A percentile compares a stretch with the other conserved stretches of the same genome.
phyloP scores from a whole-genome alignment of 768 basidiomycete genomes.

The Ramaria rubella region DNA sequence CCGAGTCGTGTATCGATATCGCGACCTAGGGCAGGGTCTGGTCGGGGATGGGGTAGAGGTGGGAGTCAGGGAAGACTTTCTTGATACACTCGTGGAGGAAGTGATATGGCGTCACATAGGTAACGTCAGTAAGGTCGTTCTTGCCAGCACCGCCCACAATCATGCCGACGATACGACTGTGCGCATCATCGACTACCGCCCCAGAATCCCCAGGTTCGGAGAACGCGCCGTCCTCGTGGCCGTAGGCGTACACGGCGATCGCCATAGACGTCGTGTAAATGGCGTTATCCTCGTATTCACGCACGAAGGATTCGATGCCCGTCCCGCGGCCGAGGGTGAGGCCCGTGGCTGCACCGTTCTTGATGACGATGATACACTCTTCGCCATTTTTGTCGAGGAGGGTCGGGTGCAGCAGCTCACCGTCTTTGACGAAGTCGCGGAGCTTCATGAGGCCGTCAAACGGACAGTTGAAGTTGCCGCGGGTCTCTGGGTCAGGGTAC shows the following conservation, averaged over 20 bases:
- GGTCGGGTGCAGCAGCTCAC: conserved; percentile 24
- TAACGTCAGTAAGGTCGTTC: conserved; percentile 1
- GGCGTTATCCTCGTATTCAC: conserved; percentile 5
- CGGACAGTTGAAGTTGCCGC: conserved; percentile 26
- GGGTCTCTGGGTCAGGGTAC: conserved; percentile 20
- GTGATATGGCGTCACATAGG: background rate
- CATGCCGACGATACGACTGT: conserved; percentile 15
- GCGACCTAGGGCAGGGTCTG: too few species aligned
- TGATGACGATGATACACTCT: conserved; percentile 27
- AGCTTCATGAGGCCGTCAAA: conserved; percentile 27
- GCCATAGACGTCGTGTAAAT: conserved; percentile 13
- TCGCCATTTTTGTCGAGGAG: conserved; percentile 26
- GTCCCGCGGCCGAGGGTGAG: conserved; percentile 33
- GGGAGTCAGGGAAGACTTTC: conserved; percentile 20
- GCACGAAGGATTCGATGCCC: conserved; percentile 28
- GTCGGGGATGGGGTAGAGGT: conserved; percentile 11
- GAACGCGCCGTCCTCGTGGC: conserved; percentile 13
- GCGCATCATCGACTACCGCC: conserved; percentile 15
- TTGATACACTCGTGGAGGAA: conserved; percentile 29
- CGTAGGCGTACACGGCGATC: conserved; percentile 11
- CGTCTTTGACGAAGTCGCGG: conserved; percentile 18
- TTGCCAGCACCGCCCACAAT: conserved; percentile 13
- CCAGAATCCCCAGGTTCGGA: conserved; percentile 21
- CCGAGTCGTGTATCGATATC: too few species aligned
- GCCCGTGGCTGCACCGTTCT: conserved; percentile 31